Base-by-base conservation (phyloP, 345 rosid genomes). In the Eutrema yunnanense region DNA sequence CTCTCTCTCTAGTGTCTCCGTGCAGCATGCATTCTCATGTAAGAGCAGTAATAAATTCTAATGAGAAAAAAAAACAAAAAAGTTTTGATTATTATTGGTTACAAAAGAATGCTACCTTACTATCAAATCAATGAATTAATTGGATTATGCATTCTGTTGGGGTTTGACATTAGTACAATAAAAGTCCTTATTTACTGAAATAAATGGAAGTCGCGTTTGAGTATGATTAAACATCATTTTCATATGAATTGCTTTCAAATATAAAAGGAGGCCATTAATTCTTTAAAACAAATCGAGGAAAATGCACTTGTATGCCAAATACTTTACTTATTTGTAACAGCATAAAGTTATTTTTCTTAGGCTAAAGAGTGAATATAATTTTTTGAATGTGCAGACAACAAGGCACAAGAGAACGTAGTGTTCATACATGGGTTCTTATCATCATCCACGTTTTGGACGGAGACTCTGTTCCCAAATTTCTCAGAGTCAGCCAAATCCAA, bases 361-460 rank as follows among this genome's bases (percentile, higher is more conserved):
- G 9, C 16, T 49, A 55, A 34, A 46, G 8, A 46, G 8, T 11
- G 48, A 9, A 36, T 13, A 62, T 27, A 30, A 56, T 27, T 52
- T 22, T 22, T 57, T 65, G 47, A 73, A 62, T 42, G 61, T 73
- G 73, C 71, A 79, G 82, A 73, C 30, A 73, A 62, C 29, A 69
- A 82, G 69, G 89, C 84, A 59, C 78, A 78, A 49, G 99, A 90
- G 62, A 92, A 87, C 37, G 98, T 96, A 13, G 58, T 96, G 26
- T 92, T 96, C 87, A 87, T 96, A 57, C 99, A 96, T 69, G 99
- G 99, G n/a, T 96, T 96, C 89, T 87, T 96, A 71, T 96, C 98
- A 22, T 96, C 99, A 6, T 92, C 98, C 1, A 86, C 90, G 62
- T 90, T 96, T 73, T 96, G 99, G 99, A 92, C 97, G 1, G 98